Evolutionary conservation across 75 land plant species (phyloP).

Genomic region (Selaginella moellendorffii): DNA sequence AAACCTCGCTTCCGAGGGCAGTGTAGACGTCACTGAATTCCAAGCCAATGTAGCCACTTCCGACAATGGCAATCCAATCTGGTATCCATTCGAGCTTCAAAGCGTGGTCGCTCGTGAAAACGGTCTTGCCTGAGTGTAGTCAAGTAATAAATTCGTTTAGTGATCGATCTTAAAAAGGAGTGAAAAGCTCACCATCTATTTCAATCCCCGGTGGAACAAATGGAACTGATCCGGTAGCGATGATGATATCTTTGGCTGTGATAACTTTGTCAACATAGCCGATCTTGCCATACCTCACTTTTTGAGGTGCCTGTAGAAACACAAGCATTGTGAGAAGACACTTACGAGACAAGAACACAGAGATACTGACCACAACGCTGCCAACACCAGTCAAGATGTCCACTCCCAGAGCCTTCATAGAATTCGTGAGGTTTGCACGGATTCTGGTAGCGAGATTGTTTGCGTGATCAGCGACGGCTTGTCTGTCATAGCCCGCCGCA

Average conservation of each 20-base stretch:
- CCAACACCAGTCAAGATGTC: slow-evolving; percentile 94
- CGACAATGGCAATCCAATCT: slow-evolving; percentile 2
- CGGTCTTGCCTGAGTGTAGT: neutral
- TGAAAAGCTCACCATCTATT: slow-evolving; percentile 5
- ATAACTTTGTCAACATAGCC: neutral
- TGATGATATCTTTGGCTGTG: neutral
- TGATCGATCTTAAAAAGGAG: neutral
- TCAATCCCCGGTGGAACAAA: slow-evolving; percentile 10
- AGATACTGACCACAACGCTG: slow-evolving; percentile 50
- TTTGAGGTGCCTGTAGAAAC: neutral
- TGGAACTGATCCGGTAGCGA: slow-evolving; percentile 7
- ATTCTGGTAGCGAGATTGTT: slow-evolving; percentile 81
- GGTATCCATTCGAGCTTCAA: slow-evolving; percentile 7
- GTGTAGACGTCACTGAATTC: slow-evolving; percentile 7
- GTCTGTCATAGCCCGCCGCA: slow-evolving; percentile 67
- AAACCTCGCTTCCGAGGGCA: slow-evolving; percentile 5
- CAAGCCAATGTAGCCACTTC: slow-evolving; percentile 6
- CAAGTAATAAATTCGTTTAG: neutral
- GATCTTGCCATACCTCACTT: slow-evolving; percentile 6
- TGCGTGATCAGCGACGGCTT: slow-evolving; percentile 89
- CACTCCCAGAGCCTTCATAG: slow-evolving; percentile 90
- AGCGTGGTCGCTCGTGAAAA: slow-evolving; percentile 7
- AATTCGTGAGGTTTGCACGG: slow-evolving; percentile 79
- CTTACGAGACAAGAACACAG: neutral
- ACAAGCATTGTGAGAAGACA: neutral